Base-by-base conservation (phyloP, 1,139 yeast genomes). In the Hanseniaspora uvarum region DNA sequence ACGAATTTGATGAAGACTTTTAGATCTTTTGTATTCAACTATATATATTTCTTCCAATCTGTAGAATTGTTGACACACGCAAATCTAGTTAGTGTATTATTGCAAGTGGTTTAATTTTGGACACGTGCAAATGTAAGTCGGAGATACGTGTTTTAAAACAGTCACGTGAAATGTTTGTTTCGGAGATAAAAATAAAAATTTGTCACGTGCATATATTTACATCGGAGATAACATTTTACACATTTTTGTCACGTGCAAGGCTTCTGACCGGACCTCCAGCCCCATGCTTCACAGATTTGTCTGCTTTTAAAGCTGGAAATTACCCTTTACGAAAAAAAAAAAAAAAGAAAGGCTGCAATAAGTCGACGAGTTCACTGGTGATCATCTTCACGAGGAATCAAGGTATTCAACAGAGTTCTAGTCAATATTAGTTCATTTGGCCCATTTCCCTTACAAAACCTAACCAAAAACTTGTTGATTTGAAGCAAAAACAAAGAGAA, bases 1-100 rank as follows among this genome's bases (percentile, higher is more conserved):
- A 46, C 28, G 53, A 49, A 5, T 41, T 49, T 33, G 55, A 53
- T 30, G 55, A 53, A 6, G 55, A 53, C 16, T 50, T 50, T 28
- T 50, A 50, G 23, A 8, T 31, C 8, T 7, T 11, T 11, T 23
- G 30, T 14, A 36, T 31, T 24, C 1, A 28, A 5, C 19, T 26
- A 36, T 36, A 46, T 36, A 46, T 18, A 28, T 46, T 5, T 23
- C 31, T 30, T 37, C 19, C 19, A 38, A 24, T 14, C 2, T n/a
- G 28, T n/a, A n/a, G n/a, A n/a, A n/a, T n/a, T n/a, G n/a, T n/a
- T n/a, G n/a, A n/a, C n/a, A n/a, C n/a, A n/a, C n/a, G n/a, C n/a
- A n/a, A n/a, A n/a, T n/a, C n/a, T n/a, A n/a, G n/a, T n/a, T n/a
- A n/a, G n/a, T n/a, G n/a, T n/a, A n/a, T n/a, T n/a, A n/a, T n/a